Evolutionary conservation across 306 rosid genomes (phyloP).

Genomic region (Vachellia pachyceras): DNA sequence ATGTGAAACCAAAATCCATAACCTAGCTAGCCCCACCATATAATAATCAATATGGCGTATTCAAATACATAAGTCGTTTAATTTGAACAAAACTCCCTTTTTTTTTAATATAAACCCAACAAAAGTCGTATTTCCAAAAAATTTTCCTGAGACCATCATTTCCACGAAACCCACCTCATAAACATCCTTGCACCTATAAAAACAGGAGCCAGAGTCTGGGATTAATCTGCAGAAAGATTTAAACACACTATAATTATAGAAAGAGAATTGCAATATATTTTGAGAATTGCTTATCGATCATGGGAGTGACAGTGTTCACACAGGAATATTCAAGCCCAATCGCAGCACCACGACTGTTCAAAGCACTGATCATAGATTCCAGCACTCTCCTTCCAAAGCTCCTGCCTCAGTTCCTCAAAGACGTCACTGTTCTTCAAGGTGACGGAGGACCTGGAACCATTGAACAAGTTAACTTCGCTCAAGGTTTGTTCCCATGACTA

Average conservation of each 20-base stretch:
- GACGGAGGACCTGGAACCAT: slow-evolving; percentile 78
- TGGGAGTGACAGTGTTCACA: slow-evolving; percentile 58
- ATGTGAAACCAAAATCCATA: slow-evolving; percentile 25
- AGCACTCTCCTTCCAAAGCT: slow-evolving; percentile 67
- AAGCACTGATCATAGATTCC: slow-evolving; percentile 69
- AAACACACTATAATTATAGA: neutral
- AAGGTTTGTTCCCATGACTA: slow-evolving; percentile 41
- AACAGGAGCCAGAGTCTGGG: slow-evolving; percentile 12
- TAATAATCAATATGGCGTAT: neutral
- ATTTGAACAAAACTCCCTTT: slow-evolving; percentile 20
- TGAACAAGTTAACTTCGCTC: slow-evolving; percentile 71
- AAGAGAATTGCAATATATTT: neutral
- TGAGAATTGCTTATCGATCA: neutral
- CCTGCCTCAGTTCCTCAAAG: slow-evolving; percentile 66
- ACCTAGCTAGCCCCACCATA: neutral
- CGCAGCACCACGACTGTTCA: slow-evolving; percentile 65
- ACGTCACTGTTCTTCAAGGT: slow-evolving; percentile 56
- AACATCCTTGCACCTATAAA: slow-evolving; percentile 26
- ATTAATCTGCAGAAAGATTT: neutral
- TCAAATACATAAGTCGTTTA: slow-evolving; percentile 37
- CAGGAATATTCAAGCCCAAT: slow-evolving; percentile 58
- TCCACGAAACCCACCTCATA: slow-evolving; percentile 44
- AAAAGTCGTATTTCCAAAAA: slow-evolving; percentile 21
- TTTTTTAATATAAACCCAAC: slow-evolving; percentile 19
- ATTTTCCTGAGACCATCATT: slow-evolving; percentile 11